phyloP scores from a whole-genome alignment of 495 filamentous ascomycete species.

The Durotheca rogersii region DNA sequence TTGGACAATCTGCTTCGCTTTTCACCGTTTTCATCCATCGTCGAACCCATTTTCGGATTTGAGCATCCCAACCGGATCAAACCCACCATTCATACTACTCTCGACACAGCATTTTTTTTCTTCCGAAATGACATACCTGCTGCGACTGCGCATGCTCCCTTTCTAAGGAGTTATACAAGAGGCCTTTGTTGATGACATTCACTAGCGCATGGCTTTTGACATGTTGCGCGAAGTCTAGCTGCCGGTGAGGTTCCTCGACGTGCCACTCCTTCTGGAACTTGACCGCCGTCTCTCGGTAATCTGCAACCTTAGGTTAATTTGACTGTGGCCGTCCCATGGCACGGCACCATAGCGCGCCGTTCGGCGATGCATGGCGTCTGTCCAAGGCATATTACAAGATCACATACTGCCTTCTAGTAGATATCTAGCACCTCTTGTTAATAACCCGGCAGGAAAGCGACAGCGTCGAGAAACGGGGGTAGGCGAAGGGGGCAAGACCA shows the following conservation, averaged over 20 bases:
- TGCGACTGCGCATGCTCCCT: conserved; percentile 59
- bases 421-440: conserved; percentile 61
- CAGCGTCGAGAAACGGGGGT: conserved; percentile 5
- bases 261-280: conserved; percentile 81
- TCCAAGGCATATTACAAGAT: conserved; percentile 8
- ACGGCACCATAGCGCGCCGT: conserved; percentile 23
- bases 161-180: conserved; percentile 66
- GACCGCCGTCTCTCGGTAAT: conserved; percentile 71
- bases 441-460: conserved; percentile 30
- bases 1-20: too few relatives aligned
- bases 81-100: too few relatives aligned
- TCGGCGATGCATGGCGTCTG: conserved; percentile 8
- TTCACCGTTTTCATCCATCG: conserved; percentile 29
- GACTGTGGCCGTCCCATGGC: conserved; percentile 25
- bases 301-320: conserved; percentile 45
- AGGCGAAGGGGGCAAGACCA: conserved; percentile 3
- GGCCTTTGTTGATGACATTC: conserved; percentile 71
- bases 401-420: conserved; percentile 84
- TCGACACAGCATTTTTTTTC: conserved; percentile 4
- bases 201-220: conserved; percentile 76
- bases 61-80: too few relatives aligned
- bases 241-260: conserved; percentile 65
- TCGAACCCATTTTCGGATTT: conserved; percentile 27
- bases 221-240: conserved; percentile 72
- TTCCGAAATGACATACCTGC: conserved; percentile 53